Conservation (phyloP, 768 basidiomycete genomes). For the Solioccasus polychromus region DNA sequence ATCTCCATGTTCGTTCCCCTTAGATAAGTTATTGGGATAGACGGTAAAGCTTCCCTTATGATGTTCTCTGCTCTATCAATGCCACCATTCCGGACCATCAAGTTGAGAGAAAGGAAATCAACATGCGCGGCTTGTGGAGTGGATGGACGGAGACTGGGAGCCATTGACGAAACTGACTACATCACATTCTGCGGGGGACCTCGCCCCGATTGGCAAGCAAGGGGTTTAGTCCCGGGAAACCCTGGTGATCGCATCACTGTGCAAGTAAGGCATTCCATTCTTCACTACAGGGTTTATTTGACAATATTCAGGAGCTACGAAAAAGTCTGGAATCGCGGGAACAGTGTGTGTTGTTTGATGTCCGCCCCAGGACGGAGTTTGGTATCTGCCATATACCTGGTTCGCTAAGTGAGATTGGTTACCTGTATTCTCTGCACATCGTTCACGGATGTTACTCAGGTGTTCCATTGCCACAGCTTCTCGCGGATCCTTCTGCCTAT, state of each 20-base stretch:
- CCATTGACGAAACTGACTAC: conserved; percentile 67
- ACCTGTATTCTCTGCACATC: neutral
- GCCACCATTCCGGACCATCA: conserved; percentile 79
- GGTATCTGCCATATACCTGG: conserved; percentile 79
- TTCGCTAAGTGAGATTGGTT: conserved; percentile 60
- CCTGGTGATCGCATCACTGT: conserved; percentile 42
- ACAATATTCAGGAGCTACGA: conserved; percentile 47
- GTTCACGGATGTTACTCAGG: conserved; percentile 45
- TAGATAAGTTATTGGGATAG: conserved; percentile 32
- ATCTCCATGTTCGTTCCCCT: neutral
- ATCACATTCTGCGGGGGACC: conserved; percentile 82
- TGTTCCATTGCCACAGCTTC: conserved; percentile 64
- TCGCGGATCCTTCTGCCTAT: conserved; percentile 54
- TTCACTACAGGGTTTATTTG: neutral
- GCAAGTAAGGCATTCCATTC: conserved; percentile 34
- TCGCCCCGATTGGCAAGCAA: conserved; percentile 60
- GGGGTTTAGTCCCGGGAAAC: conserved; percentile 45
- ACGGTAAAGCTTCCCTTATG: conserved; percentile 60
- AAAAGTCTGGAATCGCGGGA: conserved; percentile 33
- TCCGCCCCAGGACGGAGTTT: conserved; percentile 75
- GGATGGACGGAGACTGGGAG: conserved; percentile 39
- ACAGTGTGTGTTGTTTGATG: conserved; percentile 59
- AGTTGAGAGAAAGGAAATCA: conserved; percentile 66
- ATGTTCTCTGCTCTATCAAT: conserved; percentile 69
- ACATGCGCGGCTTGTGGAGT: conserved; percentile 76